phyloP scores from a whole-genome alignment of 306 rosid species.

The Carpinus viminea region DNA sequence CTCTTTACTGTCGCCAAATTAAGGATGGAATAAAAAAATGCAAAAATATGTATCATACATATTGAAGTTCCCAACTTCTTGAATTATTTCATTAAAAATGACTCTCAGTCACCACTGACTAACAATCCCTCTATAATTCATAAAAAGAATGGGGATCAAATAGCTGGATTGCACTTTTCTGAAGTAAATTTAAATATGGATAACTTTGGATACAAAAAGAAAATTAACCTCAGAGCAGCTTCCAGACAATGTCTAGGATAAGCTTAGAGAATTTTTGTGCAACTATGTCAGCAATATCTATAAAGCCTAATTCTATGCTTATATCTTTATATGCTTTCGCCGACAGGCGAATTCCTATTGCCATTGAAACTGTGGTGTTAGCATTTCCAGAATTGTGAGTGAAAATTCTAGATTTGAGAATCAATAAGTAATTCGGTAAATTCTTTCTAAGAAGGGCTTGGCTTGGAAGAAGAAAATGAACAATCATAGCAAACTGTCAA shows the following conservation, averaged over 20 bases:
- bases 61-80: neutral
- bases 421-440: too few species aligned
- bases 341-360: too few species aligned
- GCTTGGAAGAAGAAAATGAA: too few species aligned
- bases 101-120: neutral
- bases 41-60: neutral
- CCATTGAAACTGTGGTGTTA: too few species aligned
- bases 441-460: too few species aligned
- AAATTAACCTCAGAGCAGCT: neutral
- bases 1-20: neutral
- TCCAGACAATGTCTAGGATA: neutral
- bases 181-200: neutral
- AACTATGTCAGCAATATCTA: neutral
- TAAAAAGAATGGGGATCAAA: neutral
- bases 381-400: too few species aligned
- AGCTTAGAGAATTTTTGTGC: neutral
- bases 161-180: neutral
- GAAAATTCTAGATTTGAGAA: too few species aligned
- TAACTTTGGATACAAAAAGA: neutral
- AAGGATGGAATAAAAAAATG: neutral
- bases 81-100: neutral
- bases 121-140: neutral
- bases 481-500: neutral
- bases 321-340: neutral
- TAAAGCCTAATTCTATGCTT: neutral